These are phyloP conservation scores for Dothistroma septosporum DNA, from an alignment of 2,329 filamentous ascomycete genomes.

Conservation along the genomic window DNA sequence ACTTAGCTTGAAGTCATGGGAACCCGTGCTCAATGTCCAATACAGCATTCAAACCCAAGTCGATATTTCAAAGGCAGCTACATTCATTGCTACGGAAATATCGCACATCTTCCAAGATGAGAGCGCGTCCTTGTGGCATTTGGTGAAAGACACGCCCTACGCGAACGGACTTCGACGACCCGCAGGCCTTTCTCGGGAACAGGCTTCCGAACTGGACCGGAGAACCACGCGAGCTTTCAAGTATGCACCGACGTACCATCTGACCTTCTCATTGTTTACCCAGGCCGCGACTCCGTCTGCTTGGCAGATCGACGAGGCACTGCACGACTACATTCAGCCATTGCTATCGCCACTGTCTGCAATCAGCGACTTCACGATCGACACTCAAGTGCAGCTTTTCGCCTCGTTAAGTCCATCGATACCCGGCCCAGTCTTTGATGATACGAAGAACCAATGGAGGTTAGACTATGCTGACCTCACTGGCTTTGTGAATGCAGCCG, in stretches of 20 bases:
- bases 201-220: slow-evolving; percentile 46
- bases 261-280: slow-evolving; percentile 93
- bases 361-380: slow-evolving; percentile 93
- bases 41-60: slow-evolving; percentile 66
- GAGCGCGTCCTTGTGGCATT: slow-evolving; percentile 65
- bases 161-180: slow-evolving; percentile 17
- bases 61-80: slow-evolving; percentile 64
- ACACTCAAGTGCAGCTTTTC: slow-evolving; percentile 93
- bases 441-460: slow-evolving; percentile 56
- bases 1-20: slow-evolving; percentile 64
- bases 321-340: slow-evolving; percentile 76
- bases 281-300: slow-evolving; percentile 71
- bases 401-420: slow-evolving; percentile 64
- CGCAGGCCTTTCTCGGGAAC: slow-evolving; percentile 31
- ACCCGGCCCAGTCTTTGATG: slow-evolving; percentile 53
- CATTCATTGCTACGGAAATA: slow-evolving; percentile 73
- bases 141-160: slow-evolving; percentile 30
- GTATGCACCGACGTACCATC: slow-evolving; percentile 88
- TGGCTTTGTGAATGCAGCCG: slow-evolving; percentile 93
- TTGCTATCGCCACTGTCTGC: slow-evolving; percentile 72
- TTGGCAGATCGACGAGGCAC: slow-evolving; percentile 84
- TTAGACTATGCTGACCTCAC: slow-evolving; percentile 82
- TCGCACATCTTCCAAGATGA: slow-evolving; percentile 80
- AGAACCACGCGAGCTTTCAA: slow-evolving; percentile 82
- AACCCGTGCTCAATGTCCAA: slow-evolving; percentile 68